Base-by-base conservation (phyloP, 306 rosid genomes). In the Morella rubra region DNA sequence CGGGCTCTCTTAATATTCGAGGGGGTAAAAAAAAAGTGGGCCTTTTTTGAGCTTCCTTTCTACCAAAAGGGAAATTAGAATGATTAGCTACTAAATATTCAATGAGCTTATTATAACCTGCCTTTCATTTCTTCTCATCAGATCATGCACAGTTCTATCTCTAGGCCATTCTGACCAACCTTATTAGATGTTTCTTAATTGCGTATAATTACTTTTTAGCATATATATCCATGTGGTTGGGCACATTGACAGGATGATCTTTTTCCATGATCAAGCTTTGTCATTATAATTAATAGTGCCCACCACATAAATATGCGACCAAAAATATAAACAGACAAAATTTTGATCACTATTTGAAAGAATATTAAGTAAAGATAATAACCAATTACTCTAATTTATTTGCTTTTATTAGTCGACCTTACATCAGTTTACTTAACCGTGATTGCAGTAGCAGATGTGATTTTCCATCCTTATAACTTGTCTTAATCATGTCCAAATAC, bases 71-170 rank as follows among this genome's bases (percentile, higher is more conserved):
- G 71, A 73, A 78, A 71, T 60, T 78, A 9, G 81, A 78, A 89
- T 91, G 83, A 89, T 87, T 79, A 77, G 83, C 42, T 75, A 79
- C 81, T 77, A 80, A 80, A 83, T 83, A 83, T 82, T 87, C 90
- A 89, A 84, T 89, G 82, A 78, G 69, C 80, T 83, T 73, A 87
- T 89, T 82, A 83, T 80, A 81, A 72, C 85, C 77, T 73, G 50
- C 79, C 62, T 80, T 70, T 66, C 75, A 81, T 66, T 73, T 81
- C 70, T 46, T 73, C 82, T 72, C 66, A 84, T 85, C 75, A 79
- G 47, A 69, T 66, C 67, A 32, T 32, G 37, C 37, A 32, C 37
- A 32, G 37, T 32, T 32, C 37, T 79, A 55, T 77, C 78, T 55
- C 77, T 68, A 54, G 79, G 56, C 70, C 71, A 69, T 77, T 81